Evolutionary conservation across 2,329 filamentous ascomycete genomes (phyloP), one percentile per base, ranked within the genome.

Genomic region (Calonectria multiphialidica): DNA sequence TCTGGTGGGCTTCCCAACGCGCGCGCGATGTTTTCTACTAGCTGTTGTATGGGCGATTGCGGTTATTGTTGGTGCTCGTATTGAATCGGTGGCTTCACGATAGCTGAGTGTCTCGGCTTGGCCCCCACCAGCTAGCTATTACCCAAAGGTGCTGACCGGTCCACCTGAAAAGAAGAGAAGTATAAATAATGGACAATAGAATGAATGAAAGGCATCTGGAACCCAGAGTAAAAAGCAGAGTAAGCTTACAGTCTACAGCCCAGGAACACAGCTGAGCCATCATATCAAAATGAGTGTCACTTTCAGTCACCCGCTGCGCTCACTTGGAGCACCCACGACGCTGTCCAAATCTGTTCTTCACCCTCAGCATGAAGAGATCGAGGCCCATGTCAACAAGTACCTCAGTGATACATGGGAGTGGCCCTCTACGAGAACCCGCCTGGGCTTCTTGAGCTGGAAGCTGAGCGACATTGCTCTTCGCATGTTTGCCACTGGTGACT

Each of bases 391-490:
- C 10, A 63, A 59, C 25, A n/a, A 35, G 9, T 70, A 70, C 42
- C 67, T 72, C 18, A 42, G 42, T 21, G 30, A 70, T 2, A 70
- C 62, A 5, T 72, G 71, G 71, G 62, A 72, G 8, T 72, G 70
- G 66, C 70, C 70, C 7, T 72, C 70, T 3, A 57, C 67, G 8
- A 69, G 62, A n/a, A 23, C 40, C 3, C 63, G 30, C 2, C n/a
- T 72, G 21, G 66, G 66, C 15, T 72, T 72, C 18, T 55, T 72
- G 10, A 72, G 70, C 62, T 72, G 70, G 70, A 70, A 69, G 62
- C 13, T 72, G 50, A 66, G 66, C 9, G 70, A 72, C 44, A 66
- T 55, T 4, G 66, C 62, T 23, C 61, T 69, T 30, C 66, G 62
- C 25, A 72, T 72, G 70, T 72, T 72, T 57, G 66, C 70, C 18